Evolutionary conservation across 345 rosid species (phyloP).

Genomic region (Acer campestre): DNA sequence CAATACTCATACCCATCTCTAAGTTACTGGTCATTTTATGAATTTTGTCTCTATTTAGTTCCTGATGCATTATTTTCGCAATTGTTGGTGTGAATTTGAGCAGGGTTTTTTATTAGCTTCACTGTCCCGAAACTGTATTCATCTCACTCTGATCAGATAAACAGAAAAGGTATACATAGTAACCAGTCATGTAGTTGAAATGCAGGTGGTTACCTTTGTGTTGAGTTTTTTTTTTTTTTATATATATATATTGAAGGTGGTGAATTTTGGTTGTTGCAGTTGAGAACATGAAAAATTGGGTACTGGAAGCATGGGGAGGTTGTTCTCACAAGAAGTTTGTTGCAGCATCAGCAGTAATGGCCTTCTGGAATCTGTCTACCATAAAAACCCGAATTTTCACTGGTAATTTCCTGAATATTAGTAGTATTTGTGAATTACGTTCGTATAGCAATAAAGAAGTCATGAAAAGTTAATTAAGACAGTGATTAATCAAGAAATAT

Average conservation of each 20-base stretch:
- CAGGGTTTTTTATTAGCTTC: constrained; percentile 88
- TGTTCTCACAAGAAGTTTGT: constrained; percentile 91
- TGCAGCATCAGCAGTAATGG: constrained; percentile 70
- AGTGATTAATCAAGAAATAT: not conserved
- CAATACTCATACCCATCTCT: not conserved
- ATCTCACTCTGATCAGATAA: constrained; percentile 56
- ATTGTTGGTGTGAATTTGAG: constrained; percentile 18
- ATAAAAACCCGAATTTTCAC: constrained; percentile 78
- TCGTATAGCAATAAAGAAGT: not conserved
- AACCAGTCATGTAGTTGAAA: not conserved
- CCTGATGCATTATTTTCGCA: constrained; percentile 16
- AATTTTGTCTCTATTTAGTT: not conserved
- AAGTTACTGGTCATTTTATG: not conserved
- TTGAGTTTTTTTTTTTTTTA: not conserved
- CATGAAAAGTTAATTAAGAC: not conserved
- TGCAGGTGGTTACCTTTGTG: not conserved
- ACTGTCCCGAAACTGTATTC: constrained; percentile 72
- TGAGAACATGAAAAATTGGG: constrained; percentile 44
- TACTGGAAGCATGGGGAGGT: constrained; percentile 66
- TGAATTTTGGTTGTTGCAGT: constrained; percentile 37
- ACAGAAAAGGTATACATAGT: constrained; percentile 49
- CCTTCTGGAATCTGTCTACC: constrained; percentile 90
- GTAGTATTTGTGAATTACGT: not conserved
- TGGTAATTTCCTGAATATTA: constrained; percentile 36
- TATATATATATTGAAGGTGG: constrained; percentile 16